Conservation (phyloP, 495 filamentous ascomycete genomes). For the Lentithecium fluviatile region DNA sequence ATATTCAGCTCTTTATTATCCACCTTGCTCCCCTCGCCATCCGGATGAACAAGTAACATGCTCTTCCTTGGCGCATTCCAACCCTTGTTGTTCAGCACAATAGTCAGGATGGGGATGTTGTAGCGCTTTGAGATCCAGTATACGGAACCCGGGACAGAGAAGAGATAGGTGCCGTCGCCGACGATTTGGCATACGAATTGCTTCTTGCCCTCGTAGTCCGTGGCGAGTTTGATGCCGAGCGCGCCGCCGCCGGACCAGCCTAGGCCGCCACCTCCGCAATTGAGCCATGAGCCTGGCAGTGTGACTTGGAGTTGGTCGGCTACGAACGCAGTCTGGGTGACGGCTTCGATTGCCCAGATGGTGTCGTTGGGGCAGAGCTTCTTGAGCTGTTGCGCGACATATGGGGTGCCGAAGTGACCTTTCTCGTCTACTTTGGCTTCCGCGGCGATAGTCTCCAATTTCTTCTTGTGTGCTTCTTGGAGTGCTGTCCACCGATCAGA, state of each 20-base stretch:
- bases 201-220: slow-evolving; percentile 62
- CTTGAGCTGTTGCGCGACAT: slow-evolving; percentile 65
- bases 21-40: slow-evolving; percentile 58
- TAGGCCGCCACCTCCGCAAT: slow-evolving; percentile 90
- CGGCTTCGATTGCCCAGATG: slow-evolving; percentile 84
- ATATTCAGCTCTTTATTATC: slow-evolving; percentile 89
- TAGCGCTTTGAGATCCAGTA: slow-evolving; percentile 92
- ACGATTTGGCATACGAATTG: slow-evolving; percentile 93
- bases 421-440: slow-evolving; percentile 56
- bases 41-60: slow-evolving; percentile 44
- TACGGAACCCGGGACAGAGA: slow-evolving; percentile 80
- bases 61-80: slow-evolving; percentile 45
- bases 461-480: slow-evolving; percentile 57
- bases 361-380: slow-evolving; percentile 64
- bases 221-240: slow-evolving; percentile 80
- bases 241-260: slow-evolving; percentile 88
- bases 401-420: slow-evolving; percentile 67
- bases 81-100: slow-evolving; percentile 92
- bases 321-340: slow-evolving; percentile 76
- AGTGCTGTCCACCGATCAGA: slow-evolving; percentile 56
- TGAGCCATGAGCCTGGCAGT: slow-evolving; percentile 79
- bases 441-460: slow-evolving; percentile 57
- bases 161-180: slow-evolving; percentile 89
- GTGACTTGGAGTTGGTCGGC: slow-evolving; percentile 78
- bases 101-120: slow-evolving; percentile 81